A percentile compares a stretch with the other conserved stretches of the same genome.
Conservation (phyloP, 495 filamentous ascomycete species). For the Penicillium cinerascens region DNA sequence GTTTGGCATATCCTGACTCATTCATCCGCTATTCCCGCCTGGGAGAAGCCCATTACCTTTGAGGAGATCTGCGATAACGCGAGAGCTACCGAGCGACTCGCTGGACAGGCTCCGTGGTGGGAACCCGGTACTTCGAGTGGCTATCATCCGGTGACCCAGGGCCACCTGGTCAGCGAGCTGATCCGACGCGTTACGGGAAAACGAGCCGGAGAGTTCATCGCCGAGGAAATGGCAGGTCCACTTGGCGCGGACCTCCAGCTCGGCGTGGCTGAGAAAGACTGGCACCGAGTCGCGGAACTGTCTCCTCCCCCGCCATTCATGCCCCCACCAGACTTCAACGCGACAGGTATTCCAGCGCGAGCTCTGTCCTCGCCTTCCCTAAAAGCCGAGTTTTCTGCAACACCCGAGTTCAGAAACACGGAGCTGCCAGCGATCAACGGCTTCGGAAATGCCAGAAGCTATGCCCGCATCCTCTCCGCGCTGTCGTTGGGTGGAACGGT, state of each 20-base stretch:
- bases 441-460: conserved; percentile 11
- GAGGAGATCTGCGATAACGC: conserved; percentile 23
- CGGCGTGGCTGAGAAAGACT: conserved; percentile 20
- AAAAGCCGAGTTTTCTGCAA: not conserved
- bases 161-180: conserved; percentile 26
- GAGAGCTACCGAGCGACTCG: conserved; percentile 17
- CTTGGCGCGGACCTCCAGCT: conserved; percentile 26
- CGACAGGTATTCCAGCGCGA: not conserved
- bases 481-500: conserved; percentile 14
- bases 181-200: conserved; percentile 21
- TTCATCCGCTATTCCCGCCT: conserved; percentile 16
- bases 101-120: conserved; percentile 30
- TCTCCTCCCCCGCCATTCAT: not conserved
- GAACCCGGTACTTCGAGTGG: conserved; percentile 24
- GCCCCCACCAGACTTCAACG: conserved; percentile 1
- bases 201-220: conserved; percentile 24
- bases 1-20: conserved; percentile 27
- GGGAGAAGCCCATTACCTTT: conserved; percentile 21
- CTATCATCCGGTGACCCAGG: conserved; percentile 27
- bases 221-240: conserved; percentile 22
- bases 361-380: not conserved
- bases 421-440: conserved; percentile 11
- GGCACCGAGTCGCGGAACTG: conserved; percentile 10
- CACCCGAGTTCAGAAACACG: conserved; percentile 1
- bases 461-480: conserved; percentile 11